Base-by-base conservation (phyloP, 169 alveolate genomes). In the Cryptosporidium ryanae region DNA sequence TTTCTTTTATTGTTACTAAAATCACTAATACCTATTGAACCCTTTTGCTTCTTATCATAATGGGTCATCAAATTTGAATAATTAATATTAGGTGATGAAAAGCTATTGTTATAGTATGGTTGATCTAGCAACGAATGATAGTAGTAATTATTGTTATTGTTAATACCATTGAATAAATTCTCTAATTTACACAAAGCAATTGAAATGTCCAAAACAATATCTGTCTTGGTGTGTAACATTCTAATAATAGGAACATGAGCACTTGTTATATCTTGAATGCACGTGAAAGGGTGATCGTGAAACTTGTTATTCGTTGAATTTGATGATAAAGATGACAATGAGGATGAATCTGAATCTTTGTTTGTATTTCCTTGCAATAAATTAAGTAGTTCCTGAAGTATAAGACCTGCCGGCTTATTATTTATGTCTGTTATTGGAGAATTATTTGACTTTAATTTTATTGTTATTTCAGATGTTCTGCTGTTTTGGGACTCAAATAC, bases 241-340 rank as follows among this genome's bases (percentile, higher is more conserved):
- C 87, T 32, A 18, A 76, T 76, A 15, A 76, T 76, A 21, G 87
- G 87, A 15, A 76, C 50, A 38, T 76, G 87, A 61, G 87, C 87
- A 76, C 87, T 76, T 25, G 87, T 76, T 21, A 76, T 76, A 61
- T 76, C 87, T 29, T 76, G 87, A 25, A 76, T 55, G 38, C 87
- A 76, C 46, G 71, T 61, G 38, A 76, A 76, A 1, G 71, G 87
- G 34, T 43, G 66, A 57, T 31, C 87, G 52, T 10, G 15, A 46
- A 1, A 29, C 27, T 54, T 38, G 13, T 2, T 8, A 43, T 25
- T 27, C 12, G 46, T 17, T 57, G 49, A 23, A 18, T 38, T 55
- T 15, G 44, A 76, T 15, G 61, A 25, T 4, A n/a, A 21, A 18
- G 61, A 1, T 76, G 87, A 44, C 23, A 18, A 18, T 18, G 68